Base-by-base conservation (phyloP, 2,329 filamentous ascomycete genomes). In the Neofusicoccum laricinum region DNA sequence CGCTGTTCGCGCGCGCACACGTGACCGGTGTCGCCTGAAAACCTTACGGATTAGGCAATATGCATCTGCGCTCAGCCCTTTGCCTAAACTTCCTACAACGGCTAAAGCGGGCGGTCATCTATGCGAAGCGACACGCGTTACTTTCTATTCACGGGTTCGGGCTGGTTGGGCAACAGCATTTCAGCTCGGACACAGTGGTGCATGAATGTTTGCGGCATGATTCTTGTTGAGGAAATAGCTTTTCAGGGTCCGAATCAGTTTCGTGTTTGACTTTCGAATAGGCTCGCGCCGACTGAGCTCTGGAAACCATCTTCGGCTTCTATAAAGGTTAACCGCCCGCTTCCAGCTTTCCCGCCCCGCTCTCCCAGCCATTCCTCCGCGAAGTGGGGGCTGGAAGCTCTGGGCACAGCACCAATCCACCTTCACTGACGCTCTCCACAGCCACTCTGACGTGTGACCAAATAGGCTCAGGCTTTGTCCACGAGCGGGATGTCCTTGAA, bases 401-500 rank as follows among this genome's bases (percentile, higher is more conserved):
- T 15, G 43, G 30, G 36, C n/a, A 34, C 40, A 45, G 32, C 55
- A 45, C 4, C 55, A 45, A 34, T 11, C 53, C 21, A 45, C 21
- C 49, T 36, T 19, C 30, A 43, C 25, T 36, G 41, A 46, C 30
- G 53, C 38, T 21, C 32, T 14, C 38, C 21, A n/a, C 55, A 15
- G 11, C 55, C 11, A 34, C 38, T 41, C 15, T 45, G 63, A 55
- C 49, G 40, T 59, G 61, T 57, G 61, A 46, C 59, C 36, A 6
- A 46, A 50, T 32, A n/a, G 25, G 8, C 41, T 64, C 30, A 64
- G 21, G 41, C 50, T 43, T 59, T 58, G 40, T 36, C 34, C 41
- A 59, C n/a, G 17, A 64, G 45, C 21, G 51, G 46, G 34, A 64
- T 64, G 38, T 64, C 63, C n/a, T 43, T 53, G 53, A 64, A 64